Evolutionary conservation across 805 yeast species (phyloP), one percentile per base, ranked within the genome.

Genomic region (Wilhelminamyces savonicus): DNA sequence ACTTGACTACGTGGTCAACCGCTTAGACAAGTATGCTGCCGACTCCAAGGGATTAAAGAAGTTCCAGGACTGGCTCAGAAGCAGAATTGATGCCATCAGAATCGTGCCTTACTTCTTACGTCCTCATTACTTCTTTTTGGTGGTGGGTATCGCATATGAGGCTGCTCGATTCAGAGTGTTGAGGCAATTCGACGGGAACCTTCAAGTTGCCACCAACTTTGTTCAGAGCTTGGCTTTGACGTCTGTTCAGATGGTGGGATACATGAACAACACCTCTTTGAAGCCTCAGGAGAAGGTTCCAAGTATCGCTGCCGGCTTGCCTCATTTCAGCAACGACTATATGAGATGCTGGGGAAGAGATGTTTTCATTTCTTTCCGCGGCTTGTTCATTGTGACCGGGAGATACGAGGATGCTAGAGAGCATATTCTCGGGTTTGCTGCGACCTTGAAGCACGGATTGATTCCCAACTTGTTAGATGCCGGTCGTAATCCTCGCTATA

Each of bases 271-370:
- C 15, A 84, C 96, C 1, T 83, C 96, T 0, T 65, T 92, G 31
- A 58, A 67, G 16, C 94, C 97, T 2, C 61, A 59, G 23, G 59
- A 66, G 8, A 59, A 66, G 24, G 71, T 77, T 11, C 82, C 94
- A 2, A 74, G 84, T 24, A 66, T 90, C 74, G 95, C 97, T 11
- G 98, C 98, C 2, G 98, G 97, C 2, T 68, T 90, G 37, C 98
- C 98, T 2, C 97, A 87, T 56, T 90, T 90, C 59, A 79, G 92
- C 50, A 73, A 71, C 35, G 86, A 82, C 40, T 88, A 82, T 55
- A 87, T 90, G 95, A 71, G 98, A 54, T 86, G 96, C 52, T 90
- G 98, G 98, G 98, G 98, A 14, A 73, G 98, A 50, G 98, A 90
- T 56, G 94, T 87, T 1, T 92, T 92, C 52, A 81, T 90, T 26